Base-by-base conservation (phyloP, 805 yeast species). In the Wickerhamiella occidentalis region DNA sequence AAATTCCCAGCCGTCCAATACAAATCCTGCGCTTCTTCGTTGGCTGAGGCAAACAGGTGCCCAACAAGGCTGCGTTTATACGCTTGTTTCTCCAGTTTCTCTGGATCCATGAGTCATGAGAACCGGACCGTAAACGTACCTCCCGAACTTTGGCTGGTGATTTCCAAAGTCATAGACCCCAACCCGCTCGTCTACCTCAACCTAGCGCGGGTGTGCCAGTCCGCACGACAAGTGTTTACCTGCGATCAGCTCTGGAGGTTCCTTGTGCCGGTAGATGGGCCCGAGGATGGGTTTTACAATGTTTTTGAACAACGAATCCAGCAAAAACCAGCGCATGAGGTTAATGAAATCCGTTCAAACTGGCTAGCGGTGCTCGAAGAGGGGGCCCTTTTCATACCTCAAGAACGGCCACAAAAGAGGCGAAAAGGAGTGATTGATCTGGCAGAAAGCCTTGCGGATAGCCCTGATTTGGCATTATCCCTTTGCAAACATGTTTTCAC, bases 31-130 rank as follows among this genome's bases (percentile, higher is more conserved):
- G 48, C 48, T 18, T 45, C 48, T 17, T 37, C 43, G 8, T n/a
- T 28, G 36, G 40, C 36, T 13, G 43, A 19, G 17, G 36, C 13
- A 17, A 36, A 45, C 23, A 45, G 7, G 6, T 37, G 36, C 21
- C 48, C 48, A 11, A 23, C 33, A 17, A 45, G 28, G 22, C 37
- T 21, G 18, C 26, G 40, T 26, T 40, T 36, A 25, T 36, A 28
- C 7, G 48, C 48, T 21, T 25, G 28, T 18, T 28, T 36, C 40
- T 45, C 43, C 19, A 45, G 15, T 22, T 33, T 36, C 18, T 37
- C 48, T 5, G 48, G 48, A 19, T 43, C 47, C 47, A 43, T 43
- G 47, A 29, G 47, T 43, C 47, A 43, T 43, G 47, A 29, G n/a
- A 6, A 9, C n/a, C 33, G n/a, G 21, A 29, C 25, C 19, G 12